Conservation (phyloP, 495 filamentous ascomycete genomes). For the Tuber borchii region DNA sequence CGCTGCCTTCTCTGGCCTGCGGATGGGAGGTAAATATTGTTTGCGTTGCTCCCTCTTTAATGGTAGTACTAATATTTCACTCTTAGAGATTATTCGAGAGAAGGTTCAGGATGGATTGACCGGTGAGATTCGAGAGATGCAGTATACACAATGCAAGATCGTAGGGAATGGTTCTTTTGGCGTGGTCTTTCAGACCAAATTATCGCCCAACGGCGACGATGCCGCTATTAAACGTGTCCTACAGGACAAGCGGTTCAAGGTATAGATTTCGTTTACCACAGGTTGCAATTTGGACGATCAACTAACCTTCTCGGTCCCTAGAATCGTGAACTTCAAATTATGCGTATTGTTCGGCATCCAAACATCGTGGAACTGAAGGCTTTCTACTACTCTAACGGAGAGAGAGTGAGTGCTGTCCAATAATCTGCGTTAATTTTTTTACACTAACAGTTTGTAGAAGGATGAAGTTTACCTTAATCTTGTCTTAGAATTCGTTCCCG, state of each 20-base stretch:
- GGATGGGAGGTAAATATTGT: conserved; percentile 68
- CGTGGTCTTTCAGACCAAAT: conserved; percentile 97
- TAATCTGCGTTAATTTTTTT: conserved; percentile 6
- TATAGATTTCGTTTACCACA: conserved; percentile 42
- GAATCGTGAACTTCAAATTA: conserved; percentile 99
- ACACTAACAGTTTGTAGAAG: conserved; percentile 56
- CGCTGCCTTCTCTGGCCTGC: conserved; percentile 65
- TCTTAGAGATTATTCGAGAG: conserved; percentile 88
- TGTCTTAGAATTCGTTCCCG: conserved; percentile 95
- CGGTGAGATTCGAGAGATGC: conserved; percentile 89
- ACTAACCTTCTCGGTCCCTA: conserved; percentile 47
- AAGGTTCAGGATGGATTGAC: conserved; percentile 98
- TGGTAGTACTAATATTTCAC: conserved; percentile 33
- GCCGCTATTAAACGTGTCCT: conserved; percentile 97
- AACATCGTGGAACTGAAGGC: conserved; percentile 99
- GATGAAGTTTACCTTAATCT: conserved; percentile 99
- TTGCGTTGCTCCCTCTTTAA: conserved; percentile 7
- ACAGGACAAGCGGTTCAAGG: conserved; percentile 99
- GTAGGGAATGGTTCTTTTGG: conserved; percentile 99
- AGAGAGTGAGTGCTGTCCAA: conserved; percentile 63
- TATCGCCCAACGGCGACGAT: conserved; percentile 93
- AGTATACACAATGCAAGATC: conserved; percentile 99
- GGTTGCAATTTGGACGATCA: conserved; percentile 14
- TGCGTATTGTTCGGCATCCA: conserved; percentile 96
- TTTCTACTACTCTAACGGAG: conserved; percentile 98